phyloP scores from a whole-genome alignment of 139 green algal genomes.

The Asterochloris sp. region DNA sequence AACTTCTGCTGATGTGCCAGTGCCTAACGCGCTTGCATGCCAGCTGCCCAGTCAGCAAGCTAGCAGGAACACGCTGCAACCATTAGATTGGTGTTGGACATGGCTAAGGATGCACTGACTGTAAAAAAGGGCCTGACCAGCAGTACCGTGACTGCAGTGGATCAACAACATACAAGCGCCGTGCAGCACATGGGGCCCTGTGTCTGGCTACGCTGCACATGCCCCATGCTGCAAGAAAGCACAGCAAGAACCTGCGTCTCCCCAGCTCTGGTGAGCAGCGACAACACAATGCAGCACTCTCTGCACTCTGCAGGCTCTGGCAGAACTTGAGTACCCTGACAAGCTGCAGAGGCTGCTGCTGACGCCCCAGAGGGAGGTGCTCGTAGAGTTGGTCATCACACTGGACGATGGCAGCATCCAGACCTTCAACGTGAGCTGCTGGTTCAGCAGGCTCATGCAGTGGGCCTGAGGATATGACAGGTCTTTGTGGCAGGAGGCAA shows the following conservation, averaged over 20 bases:
- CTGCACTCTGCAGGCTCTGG: constrained; percentile 49
- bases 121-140: neutral
- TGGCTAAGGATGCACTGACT: neutral
- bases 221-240: neutral
- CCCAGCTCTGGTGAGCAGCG: neutral
- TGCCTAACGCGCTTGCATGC: too few species aligned
- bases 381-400: constrained; percentile 79
- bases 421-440: constrained; percentile 49
- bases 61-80: neutral
- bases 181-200: neutral
- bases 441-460: neutral
- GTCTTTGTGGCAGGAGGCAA: too few species aligned
- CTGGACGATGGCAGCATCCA: constrained; percentile 68
- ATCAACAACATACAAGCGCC: neutral
- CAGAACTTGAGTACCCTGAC: constrained; percentile 48
- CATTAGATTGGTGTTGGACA: neutral
- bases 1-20: neutral
- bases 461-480: too few species aligned
- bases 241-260: too few species aligned
- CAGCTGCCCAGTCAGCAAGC: too few species aligned
- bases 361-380: constrained; percentile 59
- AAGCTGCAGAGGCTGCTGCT: constrained; percentile 76
- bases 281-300: neutral
- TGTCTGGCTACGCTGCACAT: neutral
- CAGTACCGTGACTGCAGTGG: neutral